Percentiles rank a stretch among this genome's conserved stretches.
Conservation (phyloP, 106 monocot genomes). For the Chionographis japonica region DNA sequence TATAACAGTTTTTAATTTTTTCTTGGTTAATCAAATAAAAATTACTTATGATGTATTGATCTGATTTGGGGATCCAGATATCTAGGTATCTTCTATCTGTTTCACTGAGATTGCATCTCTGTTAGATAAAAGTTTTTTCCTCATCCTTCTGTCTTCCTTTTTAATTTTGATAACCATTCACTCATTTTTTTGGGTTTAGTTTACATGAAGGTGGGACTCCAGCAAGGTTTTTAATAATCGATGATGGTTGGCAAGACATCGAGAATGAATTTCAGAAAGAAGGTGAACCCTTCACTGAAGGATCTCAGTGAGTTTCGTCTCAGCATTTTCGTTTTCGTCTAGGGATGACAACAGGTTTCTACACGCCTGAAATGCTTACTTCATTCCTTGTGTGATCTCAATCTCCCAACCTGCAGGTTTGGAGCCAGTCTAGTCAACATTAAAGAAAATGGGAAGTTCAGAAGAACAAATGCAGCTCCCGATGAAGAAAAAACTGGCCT, state of each 20-base stretch:
- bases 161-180: too few species aligned
- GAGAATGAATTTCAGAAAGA: constrained; percentile 42
- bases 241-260: constrained; percentile 55
- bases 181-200: constrained; percentile 6
- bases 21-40: too few species aligned
- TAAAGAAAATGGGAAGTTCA: constrained; percentile 40
- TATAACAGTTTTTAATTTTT: too few species aligned
- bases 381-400: not conserved
- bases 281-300: constrained; percentile 39
- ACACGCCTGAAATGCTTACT: not conserved
- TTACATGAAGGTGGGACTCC: constrained; percentile 37
- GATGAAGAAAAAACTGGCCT: constrained; percentile 11
- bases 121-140: too few species aligned
- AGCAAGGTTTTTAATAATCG: constrained; percentile 46
- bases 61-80: too few species aligned
- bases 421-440: constrained; percentile 37
- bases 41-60: too few species aligned
- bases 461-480: not conserved
- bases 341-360: not conserved
- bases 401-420: constrained; percentile 14
- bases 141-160: too few species aligned
- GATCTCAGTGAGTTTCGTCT: constrained; percentile 34
- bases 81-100: too few species aligned
- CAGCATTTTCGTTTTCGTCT: not conserved
- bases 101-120: too few species aligned